A percentile compares a stretch with the other conserved stretches of the same genome.
phyloP scores from a whole-genome alignment of 2,329 filamentous ascomycete genomes.

The Aureobasidium melanogenum region DNA sequence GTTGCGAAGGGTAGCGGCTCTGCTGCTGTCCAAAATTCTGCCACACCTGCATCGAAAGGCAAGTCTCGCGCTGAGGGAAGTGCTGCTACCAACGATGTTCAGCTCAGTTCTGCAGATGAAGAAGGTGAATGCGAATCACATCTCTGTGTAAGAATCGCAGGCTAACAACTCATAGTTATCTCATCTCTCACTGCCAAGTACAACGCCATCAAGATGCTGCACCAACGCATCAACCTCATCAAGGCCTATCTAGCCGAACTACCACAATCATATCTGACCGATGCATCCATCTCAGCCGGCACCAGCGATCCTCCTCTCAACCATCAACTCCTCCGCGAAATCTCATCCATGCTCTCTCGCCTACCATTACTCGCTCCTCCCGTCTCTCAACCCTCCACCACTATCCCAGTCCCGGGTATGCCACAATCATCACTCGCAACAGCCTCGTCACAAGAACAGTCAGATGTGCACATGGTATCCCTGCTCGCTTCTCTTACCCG shows the following conservation, averaged over 20 bases:
- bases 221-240: constrained; percentile 48
- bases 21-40: constrained; percentile 48
- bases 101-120: constrained; percentile 53
- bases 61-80: constrained; percentile 19
- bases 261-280: constrained; percentile 55
- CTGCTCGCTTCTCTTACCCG: constrained; percentile 69
- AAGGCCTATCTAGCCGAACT: constrained; percentile 64
- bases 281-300: constrained; percentile 28
- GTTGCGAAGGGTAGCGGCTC: constrained; percentile 78
- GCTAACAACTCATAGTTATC: constrained; percentile 38
- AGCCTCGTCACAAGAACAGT: constrained; percentile 60
- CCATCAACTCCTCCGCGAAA: constrained; percentile 72
- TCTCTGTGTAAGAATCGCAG: background rate
- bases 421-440: constrained; percentile 16
- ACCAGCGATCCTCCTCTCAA: constrained; percentile 35
- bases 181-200: constrained; percentile 71
- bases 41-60: constrained; percentile 20
- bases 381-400: constrained; percentile 55
- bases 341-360: constrained; percentile 76
- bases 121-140: constrained; percentile 47
- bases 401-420: constrained; percentile 55
- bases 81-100: constrained; percentile 20
- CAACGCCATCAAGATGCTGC: constrained; percentile 90
- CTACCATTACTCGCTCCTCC: constrained; percentile 76
- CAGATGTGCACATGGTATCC: constrained; percentile 72